Evolutionary conservation across 768 basidiomycete genomes (phyloP), one percentile per base, ranked within the genome.

Genomic region (Mycena rosella): DNA sequence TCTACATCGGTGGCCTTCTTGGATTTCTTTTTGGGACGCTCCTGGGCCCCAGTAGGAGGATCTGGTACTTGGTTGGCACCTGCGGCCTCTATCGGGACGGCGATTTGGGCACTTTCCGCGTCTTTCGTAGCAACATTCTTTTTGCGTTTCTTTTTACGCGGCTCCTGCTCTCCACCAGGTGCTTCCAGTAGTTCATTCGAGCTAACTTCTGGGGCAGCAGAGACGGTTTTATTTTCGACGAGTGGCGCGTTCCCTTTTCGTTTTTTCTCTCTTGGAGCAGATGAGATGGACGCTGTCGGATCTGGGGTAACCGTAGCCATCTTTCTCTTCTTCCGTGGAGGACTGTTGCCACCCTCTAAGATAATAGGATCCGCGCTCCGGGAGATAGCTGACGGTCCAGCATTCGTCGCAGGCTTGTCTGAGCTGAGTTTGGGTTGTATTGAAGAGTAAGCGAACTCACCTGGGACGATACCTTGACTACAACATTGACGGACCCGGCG

Each of bases 401-500:
- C 48, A 34, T 49, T 34, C n/a, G 48, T 3, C 42, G 56, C 3
- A 63, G 61, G 20, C 67, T 63, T 10, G 20, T 4, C 5, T 30
- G 10, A 20, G 17, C 14, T 66, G 17, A 55, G 45, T 55, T 49
- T 22, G 24, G n/a, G 4, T 40, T 27, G 34, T 8, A 17, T 36
- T 27, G 5, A 29, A 38, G 14, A n/a, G 30, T 13, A 48, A 55
- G n/a, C 7, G 45, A 24, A 47, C 67, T 61, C 56, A 71, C 68
- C 60, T n/a, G 60, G 27, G 60, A 32, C 14, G 48, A 17, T 14
- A 71, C 18, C n/a, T 71, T 76, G 3, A 88, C 80, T 61, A 82
- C 76, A 29, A 86, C 81, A 56, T 81, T 74, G 3, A 80, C 76
- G 24, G 77, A 75, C 5, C 74, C 71, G 26, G 59, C 24, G 11